Evolutionary conservation across 2,329 filamentous ascomycete genomes (phyloP).

Genomic region (Beauveria medogensis): DNA sequence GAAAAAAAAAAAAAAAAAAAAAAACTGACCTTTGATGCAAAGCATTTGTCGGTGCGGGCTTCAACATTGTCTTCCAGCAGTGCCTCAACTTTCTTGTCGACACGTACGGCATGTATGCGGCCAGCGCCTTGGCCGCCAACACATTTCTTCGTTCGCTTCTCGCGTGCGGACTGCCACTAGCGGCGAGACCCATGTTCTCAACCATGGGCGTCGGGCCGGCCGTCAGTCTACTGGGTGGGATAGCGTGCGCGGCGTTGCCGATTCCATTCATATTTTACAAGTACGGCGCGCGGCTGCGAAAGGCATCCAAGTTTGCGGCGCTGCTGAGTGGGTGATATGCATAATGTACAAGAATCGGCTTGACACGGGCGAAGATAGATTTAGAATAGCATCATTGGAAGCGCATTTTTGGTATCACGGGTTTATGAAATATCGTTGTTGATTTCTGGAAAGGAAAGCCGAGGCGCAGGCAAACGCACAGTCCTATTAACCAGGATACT

Average conservation of each 20-base stretch:
- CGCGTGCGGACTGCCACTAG: constrained; percentile 52
- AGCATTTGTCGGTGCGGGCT: constrained; percentile 25
- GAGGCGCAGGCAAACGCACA: background rate
- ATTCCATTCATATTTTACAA: constrained; percentile 53
- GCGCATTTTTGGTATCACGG: background rate
- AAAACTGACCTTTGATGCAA: constrained; percentile 35
- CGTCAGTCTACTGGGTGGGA: constrained; percentile 37
- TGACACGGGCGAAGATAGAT: background rate
- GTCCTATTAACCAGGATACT: background rate
- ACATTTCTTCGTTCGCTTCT: constrained; percentile 44
- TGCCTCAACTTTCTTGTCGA: constrained; percentile 49
- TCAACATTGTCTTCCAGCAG: constrained; percentile 41
- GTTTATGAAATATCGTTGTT: background rate
- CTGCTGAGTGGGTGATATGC: constrained; percentile 11
- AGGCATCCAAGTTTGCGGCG: constrained; percentile 30
- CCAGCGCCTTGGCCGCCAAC: constrained; percentile 56
- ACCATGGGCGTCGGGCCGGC: constrained; percentile 54
- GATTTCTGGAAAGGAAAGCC: too few relatives aligned
- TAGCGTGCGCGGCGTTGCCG: constrained; percentile 37
- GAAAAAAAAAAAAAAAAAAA: constrained; percentile 14
- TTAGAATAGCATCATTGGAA: background rate
- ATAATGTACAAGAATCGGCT: background rate
- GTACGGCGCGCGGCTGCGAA: constrained; percentile 37
- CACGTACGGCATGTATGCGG: constrained; percentile 48
- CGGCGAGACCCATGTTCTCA: constrained; percentile 51